Conservation (phyloP, 2,329 filamentous ascomycete genomes). For the Zelopaecilomyces penicillatus region DNA sequence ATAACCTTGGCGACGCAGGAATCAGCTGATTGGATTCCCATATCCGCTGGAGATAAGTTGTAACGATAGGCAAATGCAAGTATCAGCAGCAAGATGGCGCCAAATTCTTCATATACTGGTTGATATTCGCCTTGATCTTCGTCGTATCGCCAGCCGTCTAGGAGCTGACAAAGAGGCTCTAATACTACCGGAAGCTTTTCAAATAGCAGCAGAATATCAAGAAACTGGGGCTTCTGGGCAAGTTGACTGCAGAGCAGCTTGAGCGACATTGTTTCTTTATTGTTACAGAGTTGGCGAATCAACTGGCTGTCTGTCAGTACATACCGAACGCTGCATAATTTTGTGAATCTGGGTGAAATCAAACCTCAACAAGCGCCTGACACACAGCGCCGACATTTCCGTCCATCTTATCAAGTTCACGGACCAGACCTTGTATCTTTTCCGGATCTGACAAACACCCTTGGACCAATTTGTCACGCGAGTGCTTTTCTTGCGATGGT, state of each 20-base stretch:
- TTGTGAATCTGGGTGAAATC: constrained; percentile 10
- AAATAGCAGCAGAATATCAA: constrained; percentile 72
- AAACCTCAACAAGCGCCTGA: constrained; percentile 64
- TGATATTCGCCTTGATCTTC: constrained; percentile 80
- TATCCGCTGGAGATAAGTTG: constrained; percentile 52
- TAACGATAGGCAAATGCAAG: constrained; percentile 71
- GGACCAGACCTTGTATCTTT: constrained; percentile 65
- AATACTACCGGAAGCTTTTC: constrained; percentile 62
- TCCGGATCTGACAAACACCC: constrained; percentile 72
- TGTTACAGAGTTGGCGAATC: constrained; percentile 59
- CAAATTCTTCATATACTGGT: constrained; percentile 80
- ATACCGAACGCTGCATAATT: too few species aligned
- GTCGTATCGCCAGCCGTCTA: constrained; percentile 75
- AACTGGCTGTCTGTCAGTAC: constrained; percentile 34
- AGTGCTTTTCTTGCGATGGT: constrained; percentile 64
- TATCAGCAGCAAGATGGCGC: constrained; percentile 64
- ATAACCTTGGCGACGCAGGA: constrained; percentile 64
- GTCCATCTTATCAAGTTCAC: constrained; percentile 80
- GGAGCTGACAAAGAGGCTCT: constrained; percentile 62
- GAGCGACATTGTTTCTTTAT: constrained; percentile 72
- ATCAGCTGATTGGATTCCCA: constrained; percentile 50
- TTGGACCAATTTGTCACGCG: constrained; percentile 68
- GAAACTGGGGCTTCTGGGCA: constrained; percentile 60
- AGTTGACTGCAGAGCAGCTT: constrained; percentile 65
- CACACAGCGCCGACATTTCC: constrained; percentile 85